Conservation (phyloP, 345 rosid species). For the Anastatica hierochuntica region DNA sequence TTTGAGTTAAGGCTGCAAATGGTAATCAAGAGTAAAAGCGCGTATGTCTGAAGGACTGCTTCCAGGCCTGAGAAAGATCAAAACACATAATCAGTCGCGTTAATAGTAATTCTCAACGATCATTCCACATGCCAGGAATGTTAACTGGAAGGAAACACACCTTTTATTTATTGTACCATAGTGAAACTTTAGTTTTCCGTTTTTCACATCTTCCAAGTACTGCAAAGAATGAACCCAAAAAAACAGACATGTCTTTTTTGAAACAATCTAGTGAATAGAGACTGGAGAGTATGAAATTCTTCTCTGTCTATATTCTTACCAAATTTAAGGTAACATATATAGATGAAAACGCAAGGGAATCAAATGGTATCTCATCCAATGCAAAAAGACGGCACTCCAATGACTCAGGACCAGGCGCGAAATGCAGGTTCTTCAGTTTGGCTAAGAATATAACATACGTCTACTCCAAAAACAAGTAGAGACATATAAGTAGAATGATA, state of each 20-base stretch:
- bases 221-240: conserved; percentile 24
- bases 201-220: conserved; percentile 71
- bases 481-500: neutral
- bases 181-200: conserved; percentile 61
- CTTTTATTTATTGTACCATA: conserved; percentile 88
- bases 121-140: neutral
- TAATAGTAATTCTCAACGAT: neutral
- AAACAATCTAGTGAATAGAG: neutral
- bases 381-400: conserved; percentile 74
- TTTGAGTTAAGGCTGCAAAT: conserved; percentile 46
- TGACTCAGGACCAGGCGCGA: conserved; percentile 92
- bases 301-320: conserved; percentile 37
- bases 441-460: conserved; percentile 88
- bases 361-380: conserved; percentile 76
- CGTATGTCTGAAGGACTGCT: conserved; percentile 82
- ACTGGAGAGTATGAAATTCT: neutral
- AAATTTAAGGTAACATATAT: conserved; percentile 67
- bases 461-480: conserved; percentile 41
- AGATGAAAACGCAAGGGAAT: conserved; percentile 89
- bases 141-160: conserved; percentile 27
- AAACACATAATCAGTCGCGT: neutral
- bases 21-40: conserved; percentile 68
- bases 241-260: neutral
- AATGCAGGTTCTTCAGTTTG: conserved; percentile 64
- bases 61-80: conserved; percentile 56